Evolutionary conservation across 805 yeast genomes (phyloP).

Genomic region (Schwanniomyces polymorphus): DNA sequence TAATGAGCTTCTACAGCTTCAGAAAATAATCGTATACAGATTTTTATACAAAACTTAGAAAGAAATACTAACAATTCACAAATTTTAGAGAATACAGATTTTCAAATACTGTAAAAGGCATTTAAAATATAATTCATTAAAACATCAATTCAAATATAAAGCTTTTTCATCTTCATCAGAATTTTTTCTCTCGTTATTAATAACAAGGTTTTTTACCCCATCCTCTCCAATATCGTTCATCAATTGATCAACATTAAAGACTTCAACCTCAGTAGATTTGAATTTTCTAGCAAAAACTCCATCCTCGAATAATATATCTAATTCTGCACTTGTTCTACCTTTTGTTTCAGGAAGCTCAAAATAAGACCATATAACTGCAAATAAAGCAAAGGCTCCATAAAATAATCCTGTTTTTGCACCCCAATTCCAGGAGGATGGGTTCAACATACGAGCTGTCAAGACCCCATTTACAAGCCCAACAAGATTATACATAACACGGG

Average conservation of each 20-base stretch:
- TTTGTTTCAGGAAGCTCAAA: constrained; percentile 38
- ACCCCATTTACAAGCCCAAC: constrained; percentile 33
- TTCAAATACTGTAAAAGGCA: too few species aligned
- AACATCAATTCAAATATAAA: too few species aligned
- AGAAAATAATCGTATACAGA: too few species aligned
- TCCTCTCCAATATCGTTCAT: constrained; percentile 26
- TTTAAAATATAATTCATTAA: too few species aligned
- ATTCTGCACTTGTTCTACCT: constrained; percentile 35
- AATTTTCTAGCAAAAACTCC: constrained; percentile 17
- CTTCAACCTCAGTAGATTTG: not conserved
- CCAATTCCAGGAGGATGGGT: constrained; percentile 46
- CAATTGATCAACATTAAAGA: constrained; percentile 14
- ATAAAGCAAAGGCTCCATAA: constrained; percentile 37
- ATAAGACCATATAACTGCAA: constrained; percentile 15
- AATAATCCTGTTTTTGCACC: constrained; percentile 52
- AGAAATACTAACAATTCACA: too few species aligned
- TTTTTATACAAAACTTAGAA: too few species aligned
- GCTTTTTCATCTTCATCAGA: too few species aligned
- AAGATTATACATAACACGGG: constrained; percentile 29
- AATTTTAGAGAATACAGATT: too few species aligned
- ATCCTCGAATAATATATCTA: constrained; percentile 33
- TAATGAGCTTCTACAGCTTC: too few species aligned
- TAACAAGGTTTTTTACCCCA: constrained; percentile 21
- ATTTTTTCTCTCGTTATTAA: not conserved
- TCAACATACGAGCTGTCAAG: constrained; percentile 49